Base-by-base conservation (phyloP, 768 basidiomycete genomes). In the Agaricus sinodeliciosus region DNA sequence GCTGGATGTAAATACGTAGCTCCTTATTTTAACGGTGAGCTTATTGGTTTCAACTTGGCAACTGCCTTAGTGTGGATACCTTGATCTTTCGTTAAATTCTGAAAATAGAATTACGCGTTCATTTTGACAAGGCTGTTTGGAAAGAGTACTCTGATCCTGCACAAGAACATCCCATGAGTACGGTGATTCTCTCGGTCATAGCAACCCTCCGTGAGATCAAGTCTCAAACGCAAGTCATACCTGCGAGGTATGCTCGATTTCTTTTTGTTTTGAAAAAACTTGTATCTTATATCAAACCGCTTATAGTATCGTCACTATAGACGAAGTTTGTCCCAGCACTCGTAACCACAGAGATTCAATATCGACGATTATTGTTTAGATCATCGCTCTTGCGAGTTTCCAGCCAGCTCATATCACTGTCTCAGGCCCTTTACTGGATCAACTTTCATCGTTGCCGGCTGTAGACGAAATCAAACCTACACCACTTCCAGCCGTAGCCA, bases 11-110 rank as follows among this genome's bases (percentile, higher is more conserved):
- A 72, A 27, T 78, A 76, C 59, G 69, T 81, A 48, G 69, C 77
- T 11, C 79, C 80, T 1, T 82, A 82, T 63, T 79, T 78, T 64
- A 81, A 82, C 61, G 79, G 76, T 74, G 43, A 13, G 52, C 26
- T 25, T 18, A n/a, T n/a, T n/a, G n/a, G n/a, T n/a, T n/a, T n/a
- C n/a, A n/a, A n/a, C n/a, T n/a, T n/a, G n/a, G n/a, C n/a, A n/a
- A n/a, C n/a, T n/a, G n/a, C n/a, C n/a, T n/a, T n/a, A n/a, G n/a
- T n/a, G n/a, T n/a, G n/a, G n/a, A n/a, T n/a, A n/a, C n/a, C n/a
- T n/a, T n/a, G n/a, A n/a, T n/a, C n/a, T n/a, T n/a, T n/a, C n/a
- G n/a, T n/a, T n/a, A n/a, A n/a, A n/a, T n/a, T n/a, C n/a, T n/a
- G n/a, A n/a, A n/a, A 34, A 18, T 19, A 76, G 75, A 78, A 55